These are phyloP conservation scores for Zoysia matrella DNA, from an alignment of 202 grass and related monocot species.

Conservation along the genomic window DNA sequence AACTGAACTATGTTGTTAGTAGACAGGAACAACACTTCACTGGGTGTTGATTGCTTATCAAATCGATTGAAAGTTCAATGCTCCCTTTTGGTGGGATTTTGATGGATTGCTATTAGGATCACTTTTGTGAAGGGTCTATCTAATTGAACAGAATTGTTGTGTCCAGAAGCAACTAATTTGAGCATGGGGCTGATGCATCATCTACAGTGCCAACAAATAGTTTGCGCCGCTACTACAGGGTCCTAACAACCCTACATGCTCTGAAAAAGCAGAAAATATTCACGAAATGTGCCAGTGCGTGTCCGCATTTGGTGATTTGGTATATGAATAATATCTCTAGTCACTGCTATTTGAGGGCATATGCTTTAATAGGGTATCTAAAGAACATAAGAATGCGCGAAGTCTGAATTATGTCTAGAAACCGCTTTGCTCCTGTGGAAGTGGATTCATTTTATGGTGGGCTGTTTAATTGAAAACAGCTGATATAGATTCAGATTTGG, in stretches of 20 bases:
- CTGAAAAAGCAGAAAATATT: slow-evolving; percentile 35
- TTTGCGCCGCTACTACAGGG: slow-evolving; percentile 18
- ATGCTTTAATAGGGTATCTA: neutral
- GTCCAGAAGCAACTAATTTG: slow-evolving; percentile 45
- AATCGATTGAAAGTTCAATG: slow-evolving; percentile 39
- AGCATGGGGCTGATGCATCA: slow-evolving; percentile 32
- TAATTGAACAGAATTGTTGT: slow-evolving; percentile 37
- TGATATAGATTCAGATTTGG: neutral
- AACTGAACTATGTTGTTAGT: neutral
- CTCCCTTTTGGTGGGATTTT: slow-evolving; percentile 52
- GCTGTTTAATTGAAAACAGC: slow-evolving; percentile 22
- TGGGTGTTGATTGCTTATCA: slow-evolving; percentile 35
- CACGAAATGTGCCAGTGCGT: slow-evolving; percentile 30
- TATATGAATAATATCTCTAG: slow-evolving; percentile 18
- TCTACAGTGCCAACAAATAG: slow-evolving; percentile 30
- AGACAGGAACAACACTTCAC: slow-evolving; percentile 61
- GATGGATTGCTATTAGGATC: slow-evolving; percentile 29
- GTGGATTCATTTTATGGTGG: slow-evolving; percentile 20
- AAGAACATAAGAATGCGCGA: slow-evolving; percentile 28
- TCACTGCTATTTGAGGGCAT: too few relatives aligned
- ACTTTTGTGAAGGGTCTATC: slow-evolving; percentile 26
- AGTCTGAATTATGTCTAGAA: slow-evolving; percentile 43
- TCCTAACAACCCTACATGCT: slow-evolving; percentile 14
- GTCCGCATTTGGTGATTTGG: slow-evolving; percentile 35
- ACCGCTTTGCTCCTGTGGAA: slow-evolving; percentile 26